Evolutionary conservation across 345 rosid species (phyloP), one percentile per base, ranked within the genome.

Genomic region (Lumnitzera racemosa): DNA sequence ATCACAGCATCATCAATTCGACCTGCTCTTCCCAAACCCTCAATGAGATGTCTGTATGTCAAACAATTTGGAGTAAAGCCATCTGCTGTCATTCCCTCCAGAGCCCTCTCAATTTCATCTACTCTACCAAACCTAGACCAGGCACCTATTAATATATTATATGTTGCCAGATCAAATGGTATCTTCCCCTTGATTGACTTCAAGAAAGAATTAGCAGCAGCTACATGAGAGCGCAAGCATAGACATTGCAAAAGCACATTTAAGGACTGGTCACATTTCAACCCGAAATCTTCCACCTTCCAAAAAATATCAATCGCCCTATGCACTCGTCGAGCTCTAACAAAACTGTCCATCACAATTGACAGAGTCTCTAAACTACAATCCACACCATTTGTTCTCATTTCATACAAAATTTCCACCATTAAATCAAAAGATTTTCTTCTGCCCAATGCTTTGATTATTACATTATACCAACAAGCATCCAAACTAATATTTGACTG

Each of bases 21-120:
- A 43, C 86, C 88, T 57, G 87, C 79, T 83, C 94, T 89, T 53
- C 96, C 98, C 53, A 83, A 74, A 15, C 94, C 86, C 84, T 85
- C 81, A 5, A 89, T 72, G 57, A 89, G 80, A 60, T 71, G 61
- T 70, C 94, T 61, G 51, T 66, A 82, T 66, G 91, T 85, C 2
- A 46, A 67, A 80, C 81, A 75, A 70, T 81, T 74, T 4, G 91
- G 84, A 68, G 25, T 51, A 23, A 83, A 67, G 31, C 88, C 96
- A 75, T 65, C 66, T 27, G 68, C 84, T 15, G 75, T 74, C 96
- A 89, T 81, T 71, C 67, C 81, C 72, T 79, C 78, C 78, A 87
- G 53, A 54, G 82, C 49, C 74, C 75, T 82, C 66, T 80, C 87
- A 29, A 85, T 83, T 58, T 80, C 84, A 61, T 67, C 61, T 47